These are phyloP conservation scores for Diutina mesorugosa DNA, from an alignment of 1,139 yeast genomes.

Conservation along the genomic window DNA sequence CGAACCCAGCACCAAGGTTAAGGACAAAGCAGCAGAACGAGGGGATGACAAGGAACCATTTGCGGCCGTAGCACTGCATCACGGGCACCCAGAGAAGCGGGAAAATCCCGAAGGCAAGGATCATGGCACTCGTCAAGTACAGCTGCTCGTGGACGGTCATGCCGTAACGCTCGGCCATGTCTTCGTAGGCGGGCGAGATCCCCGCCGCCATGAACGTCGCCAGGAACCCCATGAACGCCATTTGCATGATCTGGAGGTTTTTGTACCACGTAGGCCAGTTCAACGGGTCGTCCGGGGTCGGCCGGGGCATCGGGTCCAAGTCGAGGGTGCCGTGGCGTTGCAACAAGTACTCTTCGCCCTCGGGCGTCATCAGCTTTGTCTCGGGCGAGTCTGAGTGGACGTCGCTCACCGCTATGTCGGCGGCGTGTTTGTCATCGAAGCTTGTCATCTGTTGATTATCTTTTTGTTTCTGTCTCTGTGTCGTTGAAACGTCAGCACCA, in stretches of 20 bases:
- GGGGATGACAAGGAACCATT: not conserved
- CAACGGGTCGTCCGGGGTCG: not conserved
- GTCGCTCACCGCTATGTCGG: not conserved
- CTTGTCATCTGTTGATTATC: not conserved
- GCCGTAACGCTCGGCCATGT: not conserved
- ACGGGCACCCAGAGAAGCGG: not conserved
- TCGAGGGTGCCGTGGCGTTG: not conserved
- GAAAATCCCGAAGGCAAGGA: not conserved
- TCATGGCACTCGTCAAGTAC: not conserved
- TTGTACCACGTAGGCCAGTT: slow-evolving; percentile 1
- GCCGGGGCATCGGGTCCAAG: not conserved
- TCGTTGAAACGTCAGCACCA: too few species aligned
- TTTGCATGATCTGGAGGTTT: not conserved
- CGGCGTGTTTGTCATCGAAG: not conserved
- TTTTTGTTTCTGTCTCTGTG: too few species aligned
- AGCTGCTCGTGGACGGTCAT: not conserved
- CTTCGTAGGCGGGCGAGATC: not conserved
- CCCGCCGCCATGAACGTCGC: slow-evolving; percentile 2
- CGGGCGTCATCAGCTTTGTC: not conserved
- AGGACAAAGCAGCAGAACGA: not conserved
- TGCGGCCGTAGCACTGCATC: not conserved
- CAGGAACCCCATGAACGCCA: not conserved
- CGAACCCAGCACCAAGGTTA: not conserved
- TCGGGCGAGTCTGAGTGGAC: not conserved
- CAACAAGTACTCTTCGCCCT: not conserved